phyloP scores from a whole-genome alignment of 306 rosid species.

The Acmispon strigosus region DNA sequence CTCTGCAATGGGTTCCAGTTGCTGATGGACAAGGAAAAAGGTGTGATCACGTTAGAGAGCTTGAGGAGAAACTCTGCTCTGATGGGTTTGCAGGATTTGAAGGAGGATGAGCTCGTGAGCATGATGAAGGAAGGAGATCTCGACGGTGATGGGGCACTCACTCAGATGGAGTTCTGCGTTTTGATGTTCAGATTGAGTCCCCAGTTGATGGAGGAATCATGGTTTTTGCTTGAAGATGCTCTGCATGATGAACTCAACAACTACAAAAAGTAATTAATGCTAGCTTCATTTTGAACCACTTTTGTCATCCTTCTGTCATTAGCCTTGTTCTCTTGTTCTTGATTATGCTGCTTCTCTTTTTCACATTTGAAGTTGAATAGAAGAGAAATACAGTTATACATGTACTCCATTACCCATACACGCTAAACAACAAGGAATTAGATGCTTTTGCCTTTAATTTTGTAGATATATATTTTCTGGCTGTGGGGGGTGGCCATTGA shows the following conservation, averaged over 20 bases:
- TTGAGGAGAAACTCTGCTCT: constrained; percentile 30
- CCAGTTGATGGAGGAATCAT: constrained; percentile 52
- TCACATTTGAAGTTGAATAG: too few species aligned
- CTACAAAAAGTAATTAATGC: neutral
- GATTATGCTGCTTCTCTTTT: too few species aligned
- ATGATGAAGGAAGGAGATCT: constrained; percentile 67
- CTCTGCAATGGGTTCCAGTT: constrained; percentile 3
- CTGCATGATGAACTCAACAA: constrained; percentile 23
- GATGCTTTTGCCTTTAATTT: too few species aligned
- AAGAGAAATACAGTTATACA: too few species aligned
- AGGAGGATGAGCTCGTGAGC: constrained; percentile 56
- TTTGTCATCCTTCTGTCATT: too few species aligned
- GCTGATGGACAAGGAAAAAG: constrained; percentile 21
- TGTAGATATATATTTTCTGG: too few species aligned
- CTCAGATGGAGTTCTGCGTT: constrained; percentile 77
- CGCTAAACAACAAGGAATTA: too few species aligned
- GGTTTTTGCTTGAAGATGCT: constrained; percentile 49
- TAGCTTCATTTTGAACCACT: neutral
- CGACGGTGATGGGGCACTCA: constrained; percentile 67
- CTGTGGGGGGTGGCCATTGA: too few species aligned
- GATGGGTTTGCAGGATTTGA: constrained; percentile 54
- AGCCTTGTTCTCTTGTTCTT: too few species aligned
- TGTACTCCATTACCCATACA: too few species aligned
- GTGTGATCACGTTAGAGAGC: constrained; percentile 22
- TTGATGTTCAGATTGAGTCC: constrained; percentile 86